A percentile compares a stretch with the other conserved stretches of the same genome.
Evolutionary conservation across 2,329 filamentous ascomycete species (phyloP).

Genomic region (Fusarium vanettenii): DNA sequence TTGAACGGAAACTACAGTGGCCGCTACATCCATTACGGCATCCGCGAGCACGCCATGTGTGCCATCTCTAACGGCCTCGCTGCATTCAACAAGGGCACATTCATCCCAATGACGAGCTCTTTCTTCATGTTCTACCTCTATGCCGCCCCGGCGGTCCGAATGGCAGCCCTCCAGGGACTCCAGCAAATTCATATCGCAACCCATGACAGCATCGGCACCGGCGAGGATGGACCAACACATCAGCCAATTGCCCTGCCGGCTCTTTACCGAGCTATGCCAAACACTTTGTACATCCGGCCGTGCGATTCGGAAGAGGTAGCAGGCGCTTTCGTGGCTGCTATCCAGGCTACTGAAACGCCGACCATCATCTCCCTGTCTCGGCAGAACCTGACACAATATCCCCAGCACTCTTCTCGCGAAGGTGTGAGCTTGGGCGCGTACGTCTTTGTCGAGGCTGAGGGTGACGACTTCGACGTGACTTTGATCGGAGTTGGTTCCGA

Average conservation of each 20-base stretch:
- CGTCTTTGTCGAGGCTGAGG: slow-evolving; percentile 55
- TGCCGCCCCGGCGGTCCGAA: slow-evolving; percentile 68
- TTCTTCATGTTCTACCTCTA: slow-evolving; percentile 74
- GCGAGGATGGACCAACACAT: slow-evolving; percentile 72
- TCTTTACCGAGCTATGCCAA: slow-evolving; percentile 72
- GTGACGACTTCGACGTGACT: slow-evolving; percentile 54
- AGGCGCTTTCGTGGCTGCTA: slow-evolving; percentile 63
- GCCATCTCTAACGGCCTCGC: slow-evolving; percentile 69
- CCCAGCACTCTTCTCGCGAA: slow-evolving; percentile 53
- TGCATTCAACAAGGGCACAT: slow-evolving; percentile 64
- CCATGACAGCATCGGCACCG: slow-evolving; percentile 69
- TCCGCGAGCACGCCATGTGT: slow-evolving; percentile 72
- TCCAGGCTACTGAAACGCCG: slow-evolving; percentile 54
- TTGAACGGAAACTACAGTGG: slow-evolving; percentile 66
- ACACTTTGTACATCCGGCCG: slow-evolving; percentile 70
- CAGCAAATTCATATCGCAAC: slow-evolving; percentile 70
- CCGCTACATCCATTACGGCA: slow-evolving; percentile 69
- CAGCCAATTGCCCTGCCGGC: slow-evolving; percentile 69
- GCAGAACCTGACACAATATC: slow-evolving; percentile 55
- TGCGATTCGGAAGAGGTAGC: slow-evolving; percentile 68
- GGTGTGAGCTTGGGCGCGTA: slow-evolving; percentile 58
- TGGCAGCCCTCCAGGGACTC: slow-evolving; percentile 67
- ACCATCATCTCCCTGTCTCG: slow-evolving; percentile 62
- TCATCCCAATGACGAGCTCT: slow-evolving; percentile 67
- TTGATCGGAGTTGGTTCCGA: slow-evolving; percentile 55